phyloP scores from a whole-genome alignment of 2,329 filamentous ascomycete species.

The Colletotrichum phormii region DNA sequence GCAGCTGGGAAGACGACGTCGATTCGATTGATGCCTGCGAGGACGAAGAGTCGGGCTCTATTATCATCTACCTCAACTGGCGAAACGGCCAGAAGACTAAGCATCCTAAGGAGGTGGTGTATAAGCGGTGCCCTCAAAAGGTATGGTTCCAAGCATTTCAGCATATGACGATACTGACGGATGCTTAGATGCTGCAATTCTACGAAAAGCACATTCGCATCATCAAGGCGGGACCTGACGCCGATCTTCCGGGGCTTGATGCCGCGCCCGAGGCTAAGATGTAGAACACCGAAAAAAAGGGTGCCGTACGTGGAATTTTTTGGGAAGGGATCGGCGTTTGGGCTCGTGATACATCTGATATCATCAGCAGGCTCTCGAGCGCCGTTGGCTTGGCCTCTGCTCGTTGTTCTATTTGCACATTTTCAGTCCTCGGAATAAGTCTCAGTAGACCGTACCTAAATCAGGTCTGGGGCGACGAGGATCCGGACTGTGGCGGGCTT shows the following conservation, averaged over 20 bases:
- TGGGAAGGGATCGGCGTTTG: background rate
- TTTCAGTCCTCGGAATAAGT: background rate
- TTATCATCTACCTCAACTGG: slow-evolving; percentile 80
- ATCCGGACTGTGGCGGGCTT: background rate
- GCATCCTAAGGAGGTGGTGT: slow-evolving; percentile 75
- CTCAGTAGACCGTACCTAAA: background rate
- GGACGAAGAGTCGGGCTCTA: slow-evolving; percentile 67
- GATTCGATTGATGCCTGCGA: slow-evolving; percentile 78
- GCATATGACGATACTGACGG: background rate
- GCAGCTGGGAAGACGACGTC: slow-evolving; percentile 82
- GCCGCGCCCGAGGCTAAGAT: background rate
- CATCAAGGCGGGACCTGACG: slow-evolving; percentile 49
- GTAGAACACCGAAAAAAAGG: background rate
- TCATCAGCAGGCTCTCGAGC: background rate
- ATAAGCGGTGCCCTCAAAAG: slow-evolving; percentile 83
- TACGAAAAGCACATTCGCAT: slow-evolving; percentile 70
- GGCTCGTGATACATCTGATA: background rate
- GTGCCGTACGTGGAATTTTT: background rate
- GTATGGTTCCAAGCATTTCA: slow-evolving; percentile 49
- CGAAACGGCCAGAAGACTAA: slow-evolving; percentile 79
- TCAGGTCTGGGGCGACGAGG: background rate
- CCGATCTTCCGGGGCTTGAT: slow-evolving; percentile 35
- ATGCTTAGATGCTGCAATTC: slow-evolving; percentile 66
- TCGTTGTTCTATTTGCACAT: background rate
- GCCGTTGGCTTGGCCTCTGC: background rate